These are phyloP conservation scores for Diaporthe batatas DNA, from an alignment of 2,329 filamentous ascomycete genomes.

Conservation along the genomic window DNA sequence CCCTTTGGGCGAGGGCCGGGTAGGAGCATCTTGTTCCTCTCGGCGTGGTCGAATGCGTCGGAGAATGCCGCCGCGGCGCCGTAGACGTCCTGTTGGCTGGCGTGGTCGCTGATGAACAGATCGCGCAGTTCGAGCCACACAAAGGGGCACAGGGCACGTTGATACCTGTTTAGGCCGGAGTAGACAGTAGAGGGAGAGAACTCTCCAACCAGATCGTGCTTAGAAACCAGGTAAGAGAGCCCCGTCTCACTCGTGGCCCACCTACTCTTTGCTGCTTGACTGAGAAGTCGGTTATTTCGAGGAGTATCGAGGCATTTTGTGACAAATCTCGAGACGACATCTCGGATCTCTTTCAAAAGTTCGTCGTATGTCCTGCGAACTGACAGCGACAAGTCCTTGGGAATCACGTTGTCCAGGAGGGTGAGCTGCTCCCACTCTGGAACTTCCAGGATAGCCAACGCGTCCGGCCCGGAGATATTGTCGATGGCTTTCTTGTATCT, in stretches of 20 bases:
- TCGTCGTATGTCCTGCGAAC: constrained; percentile 33
- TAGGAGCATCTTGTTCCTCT: neutral
- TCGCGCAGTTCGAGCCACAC: constrained; percentile 51
- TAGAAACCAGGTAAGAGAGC: constrained; percentile 54
- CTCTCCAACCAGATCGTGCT: constrained; percentile 45
- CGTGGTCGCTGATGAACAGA: neutral
- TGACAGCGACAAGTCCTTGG: neutral
- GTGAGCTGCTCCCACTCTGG: constrained; percentile 53
- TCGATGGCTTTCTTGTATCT: constrained; percentile 54
- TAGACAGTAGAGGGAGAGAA: constrained; percentile 46
- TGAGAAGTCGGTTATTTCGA: neutral
- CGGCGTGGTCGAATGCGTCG: neutral
- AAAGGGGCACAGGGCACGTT: constrained; percentile 54
- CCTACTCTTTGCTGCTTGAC: neutral
- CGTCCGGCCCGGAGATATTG: constrained; percentile 51
- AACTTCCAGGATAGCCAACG: constrained; percentile 50
- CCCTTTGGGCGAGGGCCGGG: neutral
- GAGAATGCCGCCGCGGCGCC: constrained; percentile 24
- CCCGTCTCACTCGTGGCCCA: constrained; percentile 50
- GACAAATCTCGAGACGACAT: constrained; percentile 38
- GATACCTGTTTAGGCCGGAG: constrained; percentile 47
- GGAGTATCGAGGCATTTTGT: constrained; percentile 18
- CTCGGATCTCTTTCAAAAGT: constrained; percentile 38
- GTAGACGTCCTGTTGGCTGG: neutral
- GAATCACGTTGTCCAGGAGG: constrained; percentile 36